Percentiles rank a stretch among this genome's conserved stretches.
Evolutionary conservation across 306 rosid species (phyloP).

Genomic region (Phaseolus lunatus): DNA sequence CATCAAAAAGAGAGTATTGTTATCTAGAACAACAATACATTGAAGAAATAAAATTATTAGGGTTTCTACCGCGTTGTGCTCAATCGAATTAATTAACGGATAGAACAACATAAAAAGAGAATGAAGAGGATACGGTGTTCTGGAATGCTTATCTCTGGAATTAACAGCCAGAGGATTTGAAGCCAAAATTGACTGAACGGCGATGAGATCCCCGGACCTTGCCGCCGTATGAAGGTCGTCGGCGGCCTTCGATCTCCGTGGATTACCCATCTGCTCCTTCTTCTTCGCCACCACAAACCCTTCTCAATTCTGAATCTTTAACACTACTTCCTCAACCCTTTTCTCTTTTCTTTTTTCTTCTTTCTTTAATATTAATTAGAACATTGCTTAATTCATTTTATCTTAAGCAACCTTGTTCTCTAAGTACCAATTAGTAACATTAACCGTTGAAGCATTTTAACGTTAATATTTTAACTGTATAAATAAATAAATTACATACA

Average conservation of each 20-base stretch:
- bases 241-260: slow-evolving; percentile 52
- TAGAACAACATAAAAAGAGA: neutral
- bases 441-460: no score
- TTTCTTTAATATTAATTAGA: no score
- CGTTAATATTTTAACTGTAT: no score
- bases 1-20: neutral
- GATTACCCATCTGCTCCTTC: slow-evolving; percentile 55
- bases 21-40: neutral
- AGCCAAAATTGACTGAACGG: slow-evolving; percentile 62
- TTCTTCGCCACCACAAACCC: neutral
- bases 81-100: neutral
- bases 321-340: neutral
- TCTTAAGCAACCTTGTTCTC: no score
- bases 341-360: neutral
- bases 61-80: slow-evolving; percentile 24
- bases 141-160: slow-evolving; percentile 88
- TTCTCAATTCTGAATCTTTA: neutral
- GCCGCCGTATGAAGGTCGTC: slow-evolving; percentile 82
- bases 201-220: slow-evolving; percentile 75
- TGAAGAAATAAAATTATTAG: neutral
- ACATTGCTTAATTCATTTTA: no score
- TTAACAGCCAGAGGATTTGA: slow-evolving; percentile 77
- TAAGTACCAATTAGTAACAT: no score
- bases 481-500: no score
- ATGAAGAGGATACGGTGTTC: slow-evolving; percentile 89